A percentile compares a stretch with the other conserved stretches of the same genome.
Evolutionary conservation across 257 asterid genomes (phyloP).

Genomic region (Thymus mandschuricus): DNA sequence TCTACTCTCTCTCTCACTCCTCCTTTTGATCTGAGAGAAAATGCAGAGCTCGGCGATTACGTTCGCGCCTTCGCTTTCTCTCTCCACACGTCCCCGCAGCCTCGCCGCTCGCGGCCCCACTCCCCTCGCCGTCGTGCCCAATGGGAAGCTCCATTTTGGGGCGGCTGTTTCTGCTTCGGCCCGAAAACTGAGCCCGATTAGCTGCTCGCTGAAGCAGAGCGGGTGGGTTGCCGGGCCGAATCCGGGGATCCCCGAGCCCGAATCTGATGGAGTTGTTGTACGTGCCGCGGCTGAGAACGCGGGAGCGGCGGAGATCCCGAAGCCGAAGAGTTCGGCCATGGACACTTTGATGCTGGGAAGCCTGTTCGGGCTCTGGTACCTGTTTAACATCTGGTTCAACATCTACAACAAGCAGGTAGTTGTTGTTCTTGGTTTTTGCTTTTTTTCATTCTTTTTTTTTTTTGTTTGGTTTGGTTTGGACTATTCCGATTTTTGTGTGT

Average conservation of each 20-base stretch:
- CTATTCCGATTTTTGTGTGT: neutral
- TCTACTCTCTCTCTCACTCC: conserved; percentile 9
- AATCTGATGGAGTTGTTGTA: conserved; percentile 53
- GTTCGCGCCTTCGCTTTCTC: conserved; percentile 66
- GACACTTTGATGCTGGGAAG: conserved; percentile 79
- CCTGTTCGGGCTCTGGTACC: conserved; percentile 90
- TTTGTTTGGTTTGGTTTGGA: neutral
- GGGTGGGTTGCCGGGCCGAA: conserved; percentile 65
- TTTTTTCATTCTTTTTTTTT: neutral
- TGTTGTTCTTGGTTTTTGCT: neutral
- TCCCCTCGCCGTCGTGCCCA: conserved; percentile 35
- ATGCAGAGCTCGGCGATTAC: conserved; percentile 85
- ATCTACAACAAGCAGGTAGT: conserved; percentile 93
- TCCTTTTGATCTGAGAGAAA: conserved; percentile 39
- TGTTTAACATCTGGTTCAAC: conserved; percentile 93
- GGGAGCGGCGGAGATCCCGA: conserved; percentile 57
- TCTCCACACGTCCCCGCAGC: conserved; percentile 46
- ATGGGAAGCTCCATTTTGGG: conserved; percentile 28
- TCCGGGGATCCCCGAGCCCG: conserved; percentile 37
- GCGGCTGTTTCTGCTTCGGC: conserved; percentile 10
- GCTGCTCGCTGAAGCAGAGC: conserved; percentile 53
- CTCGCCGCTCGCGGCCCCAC: conserved; percentile 26
- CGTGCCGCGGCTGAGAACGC: conserved; percentile 65
- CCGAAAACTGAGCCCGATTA: conserved; percentile 36
- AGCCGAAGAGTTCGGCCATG: conserved; percentile 40